Evolutionary conservation across 768 basidiomycete genomes (phyloP).

Genomic region (Butyriboletus loyo): DNA sequence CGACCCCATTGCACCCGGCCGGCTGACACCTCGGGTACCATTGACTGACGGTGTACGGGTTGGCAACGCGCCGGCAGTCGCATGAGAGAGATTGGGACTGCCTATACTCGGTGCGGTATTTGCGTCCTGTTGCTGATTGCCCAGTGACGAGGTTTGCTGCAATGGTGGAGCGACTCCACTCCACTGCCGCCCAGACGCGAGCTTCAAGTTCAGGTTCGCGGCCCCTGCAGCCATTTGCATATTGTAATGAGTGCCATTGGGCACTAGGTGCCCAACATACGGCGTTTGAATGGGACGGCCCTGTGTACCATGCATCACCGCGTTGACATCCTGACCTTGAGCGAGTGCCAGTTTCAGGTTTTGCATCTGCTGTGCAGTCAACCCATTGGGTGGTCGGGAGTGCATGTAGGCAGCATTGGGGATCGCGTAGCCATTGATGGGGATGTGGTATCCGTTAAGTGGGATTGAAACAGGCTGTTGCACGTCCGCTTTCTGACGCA

Average conservation of each 20-base stretch:
- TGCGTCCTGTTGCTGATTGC: conserved; percentile 25
- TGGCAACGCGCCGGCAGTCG: conserved; percentile 37
- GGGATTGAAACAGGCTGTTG: conserved; percentile 40
- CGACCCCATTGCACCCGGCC: conserved; percentile 23
- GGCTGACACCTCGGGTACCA: conserved; percentile 46
- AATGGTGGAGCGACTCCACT: conserved; percentile 23
- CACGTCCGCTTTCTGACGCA: conserved; percentile 49
- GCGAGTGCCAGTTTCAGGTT: conserved; percentile 56
- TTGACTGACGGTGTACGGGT: conserved; percentile 54
- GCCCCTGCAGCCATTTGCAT: conserved; percentile 23
- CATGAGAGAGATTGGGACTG: conserved; percentile 35
- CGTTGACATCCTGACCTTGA: conserved; percentile 38
- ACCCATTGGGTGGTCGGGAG: conserved; percentile 36
- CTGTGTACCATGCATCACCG: conserved; percentile 32
- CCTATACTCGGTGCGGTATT: conserved; percentile 26
- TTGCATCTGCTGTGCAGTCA: conserved; percentile 60
- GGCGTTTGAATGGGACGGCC: conserved; percentile 36
- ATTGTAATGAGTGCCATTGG: conserved; percentile 29
- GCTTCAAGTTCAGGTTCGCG: conserved; percentile 35
- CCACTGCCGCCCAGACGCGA: conserved; percentile 41
- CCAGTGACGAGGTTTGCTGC: conserved; percentile 24
- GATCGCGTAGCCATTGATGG: conserved; percentile 39
- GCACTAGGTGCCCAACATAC: conserved; percentile 30
- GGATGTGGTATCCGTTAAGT: conserved; percentile 48
- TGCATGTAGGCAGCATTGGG: conserved; percentile 35